phyloP scores from a whole-genome alignment of 2,329 filamentous ascomycete genomes.

The Pseudohalonectria lignicola region DNA sequence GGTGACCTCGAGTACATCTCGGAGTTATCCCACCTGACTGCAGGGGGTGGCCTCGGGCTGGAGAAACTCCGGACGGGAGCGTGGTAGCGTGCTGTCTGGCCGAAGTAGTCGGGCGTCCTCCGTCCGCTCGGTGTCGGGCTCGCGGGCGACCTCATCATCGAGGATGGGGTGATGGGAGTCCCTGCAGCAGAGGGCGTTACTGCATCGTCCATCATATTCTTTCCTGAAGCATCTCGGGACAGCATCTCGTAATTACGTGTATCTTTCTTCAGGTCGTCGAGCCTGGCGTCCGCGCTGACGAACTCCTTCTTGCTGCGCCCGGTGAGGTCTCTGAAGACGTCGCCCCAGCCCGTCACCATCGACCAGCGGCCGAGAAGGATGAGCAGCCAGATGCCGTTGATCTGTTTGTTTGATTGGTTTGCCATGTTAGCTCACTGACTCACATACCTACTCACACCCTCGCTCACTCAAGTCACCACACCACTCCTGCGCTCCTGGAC shows the following conservation, averaged over 20 bases:
- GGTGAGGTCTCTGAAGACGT: conserved; percentile 44
- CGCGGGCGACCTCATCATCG: conserved; percentile 10
- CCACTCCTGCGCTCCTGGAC: no score
- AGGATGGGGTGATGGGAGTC: conserved; percentile 13
- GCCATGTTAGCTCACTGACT: background rate
- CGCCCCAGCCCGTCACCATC: conserved; percentile 78
- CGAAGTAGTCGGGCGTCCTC: conserved; percentile 44
- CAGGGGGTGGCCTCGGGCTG: conserved; percentile 33
- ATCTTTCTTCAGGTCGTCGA: conserved; percentile 45
- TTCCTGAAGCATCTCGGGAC: conserved; percentile 38
- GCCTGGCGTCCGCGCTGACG: conserved; percentile 71
- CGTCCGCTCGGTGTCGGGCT: conserved; percentile 21
- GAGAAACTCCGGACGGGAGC: conserved; percentile 44
- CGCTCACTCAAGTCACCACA: no score
- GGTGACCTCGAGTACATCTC: conserved; percentile 24
- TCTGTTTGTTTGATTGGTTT: conserved; percentile 26
- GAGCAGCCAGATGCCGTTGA: conserved; percentile 78
- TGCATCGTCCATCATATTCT: conserved; percentile 28
- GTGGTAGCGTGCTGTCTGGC: conserved; percentile 41
- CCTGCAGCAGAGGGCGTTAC: conserved; percentile 37
- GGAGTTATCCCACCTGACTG: conserved; percentile 30
- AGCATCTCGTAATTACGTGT: conserved; percentile 75
- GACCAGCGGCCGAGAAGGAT: conserved; percentile 71
- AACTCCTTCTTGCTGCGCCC: conserved; percentile 60
- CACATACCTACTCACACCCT: no score